These are phyloP conservation scores for Colletotrichum horii DNA, from an alignment of 2,329 filamentous ascomycete species.

Conservation along the genomic window DNA sequence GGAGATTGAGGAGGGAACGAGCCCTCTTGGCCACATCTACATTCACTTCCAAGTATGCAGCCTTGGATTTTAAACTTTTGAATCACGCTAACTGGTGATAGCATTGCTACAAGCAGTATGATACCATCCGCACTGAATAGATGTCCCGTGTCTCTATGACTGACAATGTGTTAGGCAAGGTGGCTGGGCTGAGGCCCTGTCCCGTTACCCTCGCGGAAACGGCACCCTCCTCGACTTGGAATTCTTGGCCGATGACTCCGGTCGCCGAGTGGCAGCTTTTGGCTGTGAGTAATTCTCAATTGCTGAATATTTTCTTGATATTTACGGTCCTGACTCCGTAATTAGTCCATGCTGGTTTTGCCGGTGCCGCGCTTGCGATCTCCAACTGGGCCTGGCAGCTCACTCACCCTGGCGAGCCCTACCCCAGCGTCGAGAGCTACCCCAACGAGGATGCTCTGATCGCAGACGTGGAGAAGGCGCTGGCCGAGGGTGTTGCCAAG, in stretches of 20 bases:
- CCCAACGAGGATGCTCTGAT: slow-evolving; percentile 78
- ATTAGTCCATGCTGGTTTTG: slow-evolving; percentile 70
- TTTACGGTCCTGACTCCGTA: background rate
- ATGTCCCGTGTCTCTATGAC: background rate
- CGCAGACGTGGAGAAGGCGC: slow-evolving; percentile 72
- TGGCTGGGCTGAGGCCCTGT: slow-evolving; percentile 81
- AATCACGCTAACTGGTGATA: background rate
- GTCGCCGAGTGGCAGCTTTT: slow-evolving; percentile 75
- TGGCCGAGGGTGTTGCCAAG: slow-evolving; percentile 71
- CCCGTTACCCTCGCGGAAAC: slow-evolving; percentile 76
- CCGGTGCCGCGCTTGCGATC: slow-evolving; percentile 74
- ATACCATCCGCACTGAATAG: background rate
- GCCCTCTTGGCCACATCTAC: slow-evolving; percentile 75
- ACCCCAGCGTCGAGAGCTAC: slow-evolving; percentile 72
- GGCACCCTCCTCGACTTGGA: slow-evolving; percentile 86
- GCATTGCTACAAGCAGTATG: slow-evolving; percentile 69
- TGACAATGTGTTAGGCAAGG: slow-evolving; percentile 52
- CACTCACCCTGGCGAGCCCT: slow-evolving; percentile 68
- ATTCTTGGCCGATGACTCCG: slow-evolving; percentile 76
- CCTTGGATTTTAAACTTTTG: background rate
- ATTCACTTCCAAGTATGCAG: slow-evolving; percentile 63
- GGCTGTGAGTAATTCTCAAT: slow-evolving; percentile 42
- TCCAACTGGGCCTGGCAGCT: slow-evolving; percentile 87
- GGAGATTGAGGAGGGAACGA: slow-evolving; percentile 76
- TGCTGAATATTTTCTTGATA: background rate